These are phyloP conservation scores for Termitomyces sp. DNA, from an alignment of 768 basidiomycete species.

Conservation along the genomic window DNA sequence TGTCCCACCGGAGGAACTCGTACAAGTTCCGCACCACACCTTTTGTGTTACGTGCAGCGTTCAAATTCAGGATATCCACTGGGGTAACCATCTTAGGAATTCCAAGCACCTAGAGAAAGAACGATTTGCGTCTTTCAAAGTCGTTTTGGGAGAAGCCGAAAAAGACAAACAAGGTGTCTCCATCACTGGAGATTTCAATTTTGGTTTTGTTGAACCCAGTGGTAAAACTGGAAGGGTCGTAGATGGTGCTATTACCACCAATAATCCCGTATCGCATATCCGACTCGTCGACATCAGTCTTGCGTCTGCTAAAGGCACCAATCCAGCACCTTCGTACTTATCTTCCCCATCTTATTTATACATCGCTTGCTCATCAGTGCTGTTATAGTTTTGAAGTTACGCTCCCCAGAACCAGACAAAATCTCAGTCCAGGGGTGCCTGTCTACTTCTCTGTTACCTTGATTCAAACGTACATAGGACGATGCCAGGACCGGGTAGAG, in stretches of 20 bases:
- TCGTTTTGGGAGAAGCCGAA: slow-evolving; percentile 48
- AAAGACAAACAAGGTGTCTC: slow-evolving; percentile 51
- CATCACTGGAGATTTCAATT: slow-evolving; percentile 43
- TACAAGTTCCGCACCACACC: slow-evolving; percentile 12
- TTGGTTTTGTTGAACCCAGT: slow-evolving; percentile 45
- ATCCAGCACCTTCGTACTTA: slow-evolving; percentile 4
- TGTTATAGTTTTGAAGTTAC: background rate
- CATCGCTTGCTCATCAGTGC: background rate
- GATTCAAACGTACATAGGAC: slow-evolving; percentile 35
- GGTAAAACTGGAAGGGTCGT: slow-evolving; percentile 25
- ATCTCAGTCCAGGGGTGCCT: slow-evolving; percentile 22
- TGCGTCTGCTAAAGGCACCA: slow-evolving; percentile 17
- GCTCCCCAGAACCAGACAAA: background rate
- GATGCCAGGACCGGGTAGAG: slow-evolving; percentile 53
- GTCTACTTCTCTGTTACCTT: slow-evolving; percentile 31
- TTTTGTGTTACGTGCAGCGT: slow-evolving; percentile 29
- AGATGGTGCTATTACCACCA: slow-evolving; percentile 22
- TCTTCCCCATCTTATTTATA: background rate
- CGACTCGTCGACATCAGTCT: slow-evolving; percentile 8
- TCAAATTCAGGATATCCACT: slow-evolving; percentile 21
- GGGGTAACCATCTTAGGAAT: slow-evolving; percentile 30
- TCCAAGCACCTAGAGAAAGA: slow-evolving; percentile 34
- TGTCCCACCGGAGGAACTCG: slow-evolving; percentile 30
- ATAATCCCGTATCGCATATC: slow-evolving; percentile 17
- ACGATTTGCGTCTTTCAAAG: slow-evolving; percentile 35